Percentiles rank a stretch among this genome's conserved stretches.
Evolutionary conservation across 139 green algal species (phyloP).

Genomic region (Chlamydomonas schloesseri): DNA sequence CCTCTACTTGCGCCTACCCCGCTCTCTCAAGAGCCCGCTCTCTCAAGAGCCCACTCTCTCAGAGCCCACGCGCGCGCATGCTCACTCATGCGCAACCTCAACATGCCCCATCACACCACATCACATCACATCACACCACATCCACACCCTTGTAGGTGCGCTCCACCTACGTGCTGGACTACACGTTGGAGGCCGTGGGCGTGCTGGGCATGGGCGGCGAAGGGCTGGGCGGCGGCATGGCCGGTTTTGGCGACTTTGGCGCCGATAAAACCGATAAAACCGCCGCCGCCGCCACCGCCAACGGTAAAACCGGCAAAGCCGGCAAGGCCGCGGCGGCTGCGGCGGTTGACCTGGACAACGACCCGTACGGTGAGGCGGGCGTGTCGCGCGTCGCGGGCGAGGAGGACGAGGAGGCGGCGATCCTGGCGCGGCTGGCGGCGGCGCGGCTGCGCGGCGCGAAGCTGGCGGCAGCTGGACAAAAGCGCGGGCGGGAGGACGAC

Average conservation of each 20-base stretch:
- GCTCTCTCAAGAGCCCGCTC: neutral
- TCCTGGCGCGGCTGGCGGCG: constrained; percentile 4
- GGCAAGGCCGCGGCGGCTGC: too few relatives aligned
- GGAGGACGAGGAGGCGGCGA: constrained; percentile 32
- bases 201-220: constrained; percentile 51
- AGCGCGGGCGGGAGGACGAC: neutral
- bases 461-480: neutral
- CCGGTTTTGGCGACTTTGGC: too few relatives aligned
- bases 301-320: too few relatives aligned
- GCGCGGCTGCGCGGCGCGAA: neutral
- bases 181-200: constrained; percentile 83
- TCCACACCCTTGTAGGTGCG: constrained; percentile 32
- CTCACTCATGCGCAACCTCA: neutral
- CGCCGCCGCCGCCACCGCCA: too few relatives aligned
- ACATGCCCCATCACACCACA: too few relatives aligned
- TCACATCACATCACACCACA: too few relatives aligned
- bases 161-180: constrained; percentile 89
- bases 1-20: too few relatives aligned
- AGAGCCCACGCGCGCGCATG: too few relatives aligned
- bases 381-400: neutral
- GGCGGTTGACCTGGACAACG: too few relatives aligned
- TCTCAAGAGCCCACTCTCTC: neutral
- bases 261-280: too few relatives aligned
- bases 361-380: neutral
- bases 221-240: neutral